Base-by-base conservation (phyloP, 139 green algal species). In the Pseudopediastrum boryanum region DNA sequence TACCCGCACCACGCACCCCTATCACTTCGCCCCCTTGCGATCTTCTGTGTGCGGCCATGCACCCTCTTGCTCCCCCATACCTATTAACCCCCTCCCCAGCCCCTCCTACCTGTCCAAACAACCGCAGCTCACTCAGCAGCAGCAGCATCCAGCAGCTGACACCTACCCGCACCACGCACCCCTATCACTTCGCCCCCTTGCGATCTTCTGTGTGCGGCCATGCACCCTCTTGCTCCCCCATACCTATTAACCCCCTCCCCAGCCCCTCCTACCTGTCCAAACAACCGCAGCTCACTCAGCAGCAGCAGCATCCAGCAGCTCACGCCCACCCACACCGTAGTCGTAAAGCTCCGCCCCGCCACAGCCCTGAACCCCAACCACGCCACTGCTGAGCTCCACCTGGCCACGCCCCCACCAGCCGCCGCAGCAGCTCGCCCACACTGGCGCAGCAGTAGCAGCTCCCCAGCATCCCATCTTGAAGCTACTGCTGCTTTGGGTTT, bases 111-210 rank as follows among this genome's bases (percentile, higher is more conserved):
- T n/a, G n/a, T n/a, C n/a, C n/a, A n/a, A n/a, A n/a, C n/a, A n/a
- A 7, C 19, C 74, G 65, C 74, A 81, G 62, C 62, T 81, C 74
- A 5, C 59, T 74, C 25, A 75, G 16, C 43, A 81, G 74, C 43
- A n/a, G n/a, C n/a, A 81, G 61, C 46, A 72, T 27, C 74, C 61
- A 74, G 33, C 64, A 36, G 46, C 33, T 54, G 25, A 51, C 6
- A 2, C 41, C 29, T 16, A 48, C 65, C 74, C 61, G 65, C 10
- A n/a, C 46, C n/a, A n/a, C n/a, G n/a, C n/a, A n/a, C n/a, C n/a
- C n/a, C n/a, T n/a, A n/a, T n/a, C n/a, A n/a, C n/a, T n/a, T n/a
- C n/a, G n/a, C n/a, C n/a, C n/a, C n/a, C n/a, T n/a, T n/a, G n/a
- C n/a, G n/a, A n/a, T n/a, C n/a, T n/a, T n/a, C n/a, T n/a, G n/a